phyloP scores from a whole-genome alignment of 2,329 filamentous ascomycete genomes.

The Calcarisporium arbuscula region DNA sequence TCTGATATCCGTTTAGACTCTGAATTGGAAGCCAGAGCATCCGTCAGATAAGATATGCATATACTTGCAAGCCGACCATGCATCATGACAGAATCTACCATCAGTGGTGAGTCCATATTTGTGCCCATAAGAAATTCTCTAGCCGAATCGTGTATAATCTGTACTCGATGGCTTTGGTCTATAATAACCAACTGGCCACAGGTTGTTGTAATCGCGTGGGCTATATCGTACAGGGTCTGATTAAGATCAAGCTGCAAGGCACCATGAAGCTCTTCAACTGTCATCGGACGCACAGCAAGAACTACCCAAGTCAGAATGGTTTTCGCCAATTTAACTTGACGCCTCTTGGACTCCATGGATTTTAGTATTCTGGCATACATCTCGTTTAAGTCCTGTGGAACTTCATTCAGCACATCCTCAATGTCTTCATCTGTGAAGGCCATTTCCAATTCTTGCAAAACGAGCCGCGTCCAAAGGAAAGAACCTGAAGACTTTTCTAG shows the following conservation, averaged over 20 bases:
- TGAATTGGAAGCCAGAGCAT: not conserved
- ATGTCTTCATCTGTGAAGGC: conserved; percentile 4
- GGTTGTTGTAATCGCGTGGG: not conserved
- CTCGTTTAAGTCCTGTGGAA: conserved; percentile 1
- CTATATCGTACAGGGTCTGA: conserved; percentile 1
- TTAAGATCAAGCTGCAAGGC: conserved; percentile 3
- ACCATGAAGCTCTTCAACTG: conserved; percentile 1
- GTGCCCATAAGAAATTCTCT: conserved; percentile 3
- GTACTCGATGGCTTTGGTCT: conserved; percentile 2
- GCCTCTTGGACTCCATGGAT: conserved; percentile 2
- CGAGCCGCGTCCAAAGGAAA: conserved; percentile 4
- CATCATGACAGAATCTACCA: not conserved
- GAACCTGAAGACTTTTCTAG: conserved; percentile 5
- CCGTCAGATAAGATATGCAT: not conserved
- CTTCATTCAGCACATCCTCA: conserved; percentile 1
- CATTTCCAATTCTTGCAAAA: conserved; percentile 6
- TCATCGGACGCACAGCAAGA: conserved; percentile 4
- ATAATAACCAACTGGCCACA: conserved; percentile 5
- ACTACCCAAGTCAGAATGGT: conserved; percentile 3
- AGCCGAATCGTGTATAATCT: conserved; percentile 5
- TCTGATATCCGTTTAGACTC: not conserved
- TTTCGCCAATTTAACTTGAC: not conserved
- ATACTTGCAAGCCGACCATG: not conserved
- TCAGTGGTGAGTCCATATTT: not conserved
- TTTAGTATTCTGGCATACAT: conserved; percentile 1